phyloP scores from a whole-genome alignment of 1,139 yeast genomes.

The Debaryomyces psychrophilus region DNA sequence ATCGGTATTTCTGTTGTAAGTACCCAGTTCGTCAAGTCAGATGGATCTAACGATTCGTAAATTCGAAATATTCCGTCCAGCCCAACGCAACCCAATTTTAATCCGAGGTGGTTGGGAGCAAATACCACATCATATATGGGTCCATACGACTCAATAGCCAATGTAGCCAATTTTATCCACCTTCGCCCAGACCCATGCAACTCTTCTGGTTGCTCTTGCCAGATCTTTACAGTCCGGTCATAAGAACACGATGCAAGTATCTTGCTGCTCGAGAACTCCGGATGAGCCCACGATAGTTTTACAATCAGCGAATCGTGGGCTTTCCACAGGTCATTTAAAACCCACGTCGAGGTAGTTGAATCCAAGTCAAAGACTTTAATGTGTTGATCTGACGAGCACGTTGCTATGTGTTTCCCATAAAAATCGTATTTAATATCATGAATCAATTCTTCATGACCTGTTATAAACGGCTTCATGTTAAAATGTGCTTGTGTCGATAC shows the following conservation, averaged over 20 bases:
- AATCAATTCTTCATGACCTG: slow-evolving; percentile 89
- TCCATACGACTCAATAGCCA: slow-evolving; percentile 79
- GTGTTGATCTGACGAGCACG: slow-evolving; percentile 91
- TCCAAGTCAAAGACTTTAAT: slow-evolving; percentile 82
- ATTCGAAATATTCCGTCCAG: slow-evolving; percentile 86
- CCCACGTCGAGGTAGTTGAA: slow-evolving; percentile 63
- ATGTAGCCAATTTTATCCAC: slow-evolving; percentile 75
- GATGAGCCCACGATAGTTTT: slow-evolving; percentile 89
- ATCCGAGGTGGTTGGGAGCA: slow-evolving; percentile 85
- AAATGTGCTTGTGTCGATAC: too few relatives aligned
- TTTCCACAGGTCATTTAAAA: slow-evolving; percentile 83
- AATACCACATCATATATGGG: slow-evolving; percentile 88
- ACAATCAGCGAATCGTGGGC: slow-evolving; percentile 92
- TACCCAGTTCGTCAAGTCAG: slow-evolving; percentile 82
- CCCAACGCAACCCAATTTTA: slow-evolving; percentile 85
- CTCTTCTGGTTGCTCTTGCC: slow-evolving; percentile 90
- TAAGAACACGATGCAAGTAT: slow-evolving; percentile 85
- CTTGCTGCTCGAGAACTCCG: slow-evolving; percentile 78
- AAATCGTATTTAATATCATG: slow-evolving; percentile 89
- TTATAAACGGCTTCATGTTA: slow-evolving; percentile 65
- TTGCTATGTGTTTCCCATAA: slow-evolving; percentile 87
- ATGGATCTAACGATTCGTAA: slow-evolving; percentile 88
- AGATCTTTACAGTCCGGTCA: slow-evolving; percentile 84
- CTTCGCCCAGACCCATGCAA: slow-evolving; percentile 74
- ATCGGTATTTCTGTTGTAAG: slow-evolving; percentile 71